These are phyloP conservation scores for Magnaporthiopsis poae DNA, from an alignment of 2,329 filamentous ascomycete species.

Conservation along the genomic window DNA sequence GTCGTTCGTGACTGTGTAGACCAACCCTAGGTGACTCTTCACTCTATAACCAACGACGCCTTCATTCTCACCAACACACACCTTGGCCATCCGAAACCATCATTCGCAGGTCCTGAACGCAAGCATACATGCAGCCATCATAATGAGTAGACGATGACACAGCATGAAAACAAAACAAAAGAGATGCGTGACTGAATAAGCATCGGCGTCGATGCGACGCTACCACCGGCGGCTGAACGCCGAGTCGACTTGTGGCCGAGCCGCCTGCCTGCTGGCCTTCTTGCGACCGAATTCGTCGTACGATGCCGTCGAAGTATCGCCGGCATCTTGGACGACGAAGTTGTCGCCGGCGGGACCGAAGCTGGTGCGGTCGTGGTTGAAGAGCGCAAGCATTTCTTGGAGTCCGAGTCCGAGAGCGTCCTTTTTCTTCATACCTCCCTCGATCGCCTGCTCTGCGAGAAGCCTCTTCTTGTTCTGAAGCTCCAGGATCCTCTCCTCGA, in stretches of 20 bases:
- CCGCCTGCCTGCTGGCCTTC: neutral
- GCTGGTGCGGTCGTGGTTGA: conserved; percentile 50
- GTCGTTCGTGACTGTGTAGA: neutral
- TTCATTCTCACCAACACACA: neutral
- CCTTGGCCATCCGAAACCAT: neutral
- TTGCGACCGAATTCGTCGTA: neutral
- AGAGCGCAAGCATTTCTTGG: conserved; percentile 86
- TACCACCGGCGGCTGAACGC: neutral
- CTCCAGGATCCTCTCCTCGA: conserved; percentile 90
- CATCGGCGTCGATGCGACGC: neutral
- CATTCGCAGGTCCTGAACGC: neutral
- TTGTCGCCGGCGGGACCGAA: neutral
- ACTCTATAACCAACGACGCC: neutral
- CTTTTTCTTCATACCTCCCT: conserved; percentile 58
- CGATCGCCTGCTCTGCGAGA: conserved; percentile 84
- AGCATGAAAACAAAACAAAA: neutral
- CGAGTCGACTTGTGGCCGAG: neutral
- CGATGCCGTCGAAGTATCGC: neutral
- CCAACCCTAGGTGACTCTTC: neutral
- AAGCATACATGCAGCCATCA: neutral
- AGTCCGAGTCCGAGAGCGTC: conserved; percentile 69
- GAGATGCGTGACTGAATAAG: neutral
- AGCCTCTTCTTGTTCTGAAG: conserved; percentile 89
- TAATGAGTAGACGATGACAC: neutral
- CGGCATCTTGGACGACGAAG: neutral